Evolutionary conservation across 371 early-diverging fungal genomes (phyloP).

Genomic region (Capillidium heterosporum): DNA sequence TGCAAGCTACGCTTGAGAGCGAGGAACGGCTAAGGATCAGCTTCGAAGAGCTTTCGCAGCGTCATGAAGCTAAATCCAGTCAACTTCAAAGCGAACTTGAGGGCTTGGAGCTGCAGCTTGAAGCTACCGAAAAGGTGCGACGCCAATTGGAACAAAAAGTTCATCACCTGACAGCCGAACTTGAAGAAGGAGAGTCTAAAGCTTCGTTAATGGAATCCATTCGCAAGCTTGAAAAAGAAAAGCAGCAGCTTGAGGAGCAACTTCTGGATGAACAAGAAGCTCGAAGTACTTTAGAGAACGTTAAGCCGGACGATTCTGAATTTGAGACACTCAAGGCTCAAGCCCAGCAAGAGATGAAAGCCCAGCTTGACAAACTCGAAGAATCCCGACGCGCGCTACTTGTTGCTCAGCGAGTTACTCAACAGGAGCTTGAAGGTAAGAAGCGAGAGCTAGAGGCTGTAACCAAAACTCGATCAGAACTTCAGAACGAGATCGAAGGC

Average conservation of each 20-base stretch:
- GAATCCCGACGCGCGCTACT: slow-evolving; percentile 58
- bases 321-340: slow-evolving; percentile 28
- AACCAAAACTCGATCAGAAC: slow-evolving; percentile 15
- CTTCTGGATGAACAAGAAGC: slow-evolving; percentile 39
- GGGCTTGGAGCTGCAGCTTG: slow-evolving; percentile 34
- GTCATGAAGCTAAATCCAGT: slow-evolving; percentile 62
- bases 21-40: slow-evolving; percentile 40
- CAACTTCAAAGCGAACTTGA: slow-evolving; percentile 44
- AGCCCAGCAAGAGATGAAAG: slow-evolving; percentile 38
- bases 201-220: slow-evolving; percentile 27
- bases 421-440: slow-evolving; percentile 58
- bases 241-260: slow-evolving; percentile 30
- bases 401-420: slow-evolving; percentile 43
- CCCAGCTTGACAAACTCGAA: slow-evolving; percentile 49
- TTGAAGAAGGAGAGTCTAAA: slow-evolving; percentile 31
- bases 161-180: slow-evolving; percentile 29
- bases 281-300: slow-evolving; percentile 24
- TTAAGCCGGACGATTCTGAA: slow-evolving; percentile 22
- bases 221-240: slow-evolving; percentile 40
- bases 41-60: slow-evolving; percentile 49
- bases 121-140: slow-evolving; percentile 30
- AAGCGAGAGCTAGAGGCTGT: slow-evolving; percentile 35
- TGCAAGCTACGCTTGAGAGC: slow-evolving; percentile 41
- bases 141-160: slow-evolving; percentile 41
- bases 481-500: slow-evolving; percentile 52